Conservation (phyloP, 2,329 filamentous ascomycete species). For the Bimuria novae-zelandiae region DNA sequence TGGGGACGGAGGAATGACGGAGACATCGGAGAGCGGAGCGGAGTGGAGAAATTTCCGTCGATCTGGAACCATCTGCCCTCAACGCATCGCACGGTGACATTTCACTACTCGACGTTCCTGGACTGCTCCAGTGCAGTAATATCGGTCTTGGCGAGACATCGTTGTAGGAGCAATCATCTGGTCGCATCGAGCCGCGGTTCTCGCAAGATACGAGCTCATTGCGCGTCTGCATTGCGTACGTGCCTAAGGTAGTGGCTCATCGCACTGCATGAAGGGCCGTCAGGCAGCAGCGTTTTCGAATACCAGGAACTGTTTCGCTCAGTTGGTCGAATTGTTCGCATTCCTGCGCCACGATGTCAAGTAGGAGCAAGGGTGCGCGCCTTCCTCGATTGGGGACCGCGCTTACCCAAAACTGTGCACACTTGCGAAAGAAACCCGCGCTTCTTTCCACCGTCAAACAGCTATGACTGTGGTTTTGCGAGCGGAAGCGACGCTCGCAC, state of each 20-base stretch:
- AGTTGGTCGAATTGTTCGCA: neutral
- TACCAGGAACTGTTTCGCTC: neutral
- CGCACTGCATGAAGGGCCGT: neutral
- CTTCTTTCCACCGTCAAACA: neutral
- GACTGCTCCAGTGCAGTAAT: neutral
- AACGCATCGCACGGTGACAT: too few species aligned
- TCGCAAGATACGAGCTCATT: neutral
- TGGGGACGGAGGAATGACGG: too few species aligned
- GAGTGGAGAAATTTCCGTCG: neutral
- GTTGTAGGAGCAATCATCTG: neutral
- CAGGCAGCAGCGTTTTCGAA: conserved; percentile 6
- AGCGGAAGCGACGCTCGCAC: neutral
- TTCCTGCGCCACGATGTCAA: conserved; percentile 1
- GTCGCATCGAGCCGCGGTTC: neutral
- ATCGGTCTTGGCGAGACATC: too few species aligned
- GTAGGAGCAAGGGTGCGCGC: neutral
- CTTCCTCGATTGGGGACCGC: neutral
- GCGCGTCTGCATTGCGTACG: conserved; percentile 9
- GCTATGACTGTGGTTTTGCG: neutral
- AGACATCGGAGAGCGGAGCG: neutral
- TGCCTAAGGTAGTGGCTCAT: neutral
- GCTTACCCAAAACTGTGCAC: neutral
- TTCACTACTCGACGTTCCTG: neutral
- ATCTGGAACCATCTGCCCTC: neutral
- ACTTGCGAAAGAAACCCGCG: conserved; percentile 1